Conservation (phyloP, 495 filamentous ascomycete genomes). For the Cryomyces minteri region DNA sequence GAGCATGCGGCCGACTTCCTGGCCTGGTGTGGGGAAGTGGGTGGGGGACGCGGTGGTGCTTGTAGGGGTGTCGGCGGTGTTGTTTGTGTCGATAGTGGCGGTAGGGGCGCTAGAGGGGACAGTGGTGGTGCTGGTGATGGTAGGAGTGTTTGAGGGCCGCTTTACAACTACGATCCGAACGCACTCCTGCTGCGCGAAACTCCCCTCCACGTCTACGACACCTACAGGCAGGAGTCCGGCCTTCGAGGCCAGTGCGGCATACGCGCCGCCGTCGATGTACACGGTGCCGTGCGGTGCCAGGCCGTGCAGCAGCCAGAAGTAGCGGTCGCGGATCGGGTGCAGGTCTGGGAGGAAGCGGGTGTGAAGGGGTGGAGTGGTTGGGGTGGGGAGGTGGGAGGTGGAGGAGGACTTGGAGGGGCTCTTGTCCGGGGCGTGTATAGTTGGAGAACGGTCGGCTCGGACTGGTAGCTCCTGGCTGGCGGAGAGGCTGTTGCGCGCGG, state of each 20-base stretch:
- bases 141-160: constrained; percentile 18
- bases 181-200: constrained; percentile 80
- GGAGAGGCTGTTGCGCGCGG: constrained; percentile 1
- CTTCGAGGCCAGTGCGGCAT: constrained; percentile 56
- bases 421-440: neutral
- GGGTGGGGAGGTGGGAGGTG: constrained; percentile 1
- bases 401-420: constrained; percentile 2
- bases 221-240: constrained; percentile 85
- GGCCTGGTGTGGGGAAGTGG: constrained; percentile 43
- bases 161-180: constrained; percentile 69
- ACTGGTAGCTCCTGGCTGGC: neutral
- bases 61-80: neutral
- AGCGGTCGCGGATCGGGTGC: constrained; percentile 73
- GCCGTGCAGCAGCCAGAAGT: constrained; percentile 94
- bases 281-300: constrained; percentile 81
- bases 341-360: constrained; percentile 84
- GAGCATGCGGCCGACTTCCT: constrained; percentile 84
- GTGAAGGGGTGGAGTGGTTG: constrained; percentile 44
- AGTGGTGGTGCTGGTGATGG: constrained; percentile 14
- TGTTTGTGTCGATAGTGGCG: constrained; percentile 4
- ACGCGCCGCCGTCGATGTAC: constrained; percentile 80
- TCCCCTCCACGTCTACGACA: constrained; percentile 72
- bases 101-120: constrained; percentile 16
- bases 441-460: neutral
- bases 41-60: neutral